phyloP scores from a whole-genome alignment of 345 rosid species.

The Rhizophora mangle region DNA sequence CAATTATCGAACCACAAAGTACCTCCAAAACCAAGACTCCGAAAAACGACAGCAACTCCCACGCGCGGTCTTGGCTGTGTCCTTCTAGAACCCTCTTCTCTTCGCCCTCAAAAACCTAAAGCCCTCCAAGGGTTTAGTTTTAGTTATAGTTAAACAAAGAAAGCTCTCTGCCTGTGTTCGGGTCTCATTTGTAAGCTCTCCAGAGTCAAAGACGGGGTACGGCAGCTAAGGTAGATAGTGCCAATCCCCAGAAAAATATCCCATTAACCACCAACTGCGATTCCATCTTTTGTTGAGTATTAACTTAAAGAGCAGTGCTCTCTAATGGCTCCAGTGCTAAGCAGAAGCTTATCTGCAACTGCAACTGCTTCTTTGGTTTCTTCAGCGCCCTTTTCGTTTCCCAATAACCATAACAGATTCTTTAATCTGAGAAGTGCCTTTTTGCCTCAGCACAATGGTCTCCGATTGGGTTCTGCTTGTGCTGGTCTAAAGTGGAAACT shows the following conservation, averaged over 20 bases:
- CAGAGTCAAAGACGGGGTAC: too few species aligned
- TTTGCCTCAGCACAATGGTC: slow-evolving; percentile 36
- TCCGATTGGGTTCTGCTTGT: slow-evolving; percentile 44
- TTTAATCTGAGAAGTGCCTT: slow-evolving; percentile 41
- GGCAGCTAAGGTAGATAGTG: too few species aligned
- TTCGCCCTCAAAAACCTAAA: slow-evolving; percentile 23
- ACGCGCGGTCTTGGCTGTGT: too few species aligned
- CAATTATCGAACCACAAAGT: slow-evolving; percentile 9
- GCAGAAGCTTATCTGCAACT: slow-evolving; percentile 51
- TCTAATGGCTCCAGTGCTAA: slow-evolving; percentile 70
- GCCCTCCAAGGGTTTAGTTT: slow-evolving; percentile 47
- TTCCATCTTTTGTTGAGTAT: too few species aligned
- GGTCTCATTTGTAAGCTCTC: background rate
- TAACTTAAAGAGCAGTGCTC: background rate
- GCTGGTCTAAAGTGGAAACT: slow-evolving; percentile 56
- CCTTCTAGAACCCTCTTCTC: slow-evolving; percentile 47
- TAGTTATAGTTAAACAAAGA: background rate
- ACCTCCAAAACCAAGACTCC: slow-evolving; percentile 14
- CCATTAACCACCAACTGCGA: background rate
- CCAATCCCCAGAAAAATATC: background rate
- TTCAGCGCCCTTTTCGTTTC: slow-evolving; percentile 38
- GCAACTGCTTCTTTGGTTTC: slow-evolving; percentile 50
- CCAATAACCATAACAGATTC: slow-evolving; percentile 18
- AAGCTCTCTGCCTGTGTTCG: background rate
- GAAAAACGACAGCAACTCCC: background rate